Base-by-base conservation (phyloP, 257 asterid genomes). In the Ilex asprella region DNA sequence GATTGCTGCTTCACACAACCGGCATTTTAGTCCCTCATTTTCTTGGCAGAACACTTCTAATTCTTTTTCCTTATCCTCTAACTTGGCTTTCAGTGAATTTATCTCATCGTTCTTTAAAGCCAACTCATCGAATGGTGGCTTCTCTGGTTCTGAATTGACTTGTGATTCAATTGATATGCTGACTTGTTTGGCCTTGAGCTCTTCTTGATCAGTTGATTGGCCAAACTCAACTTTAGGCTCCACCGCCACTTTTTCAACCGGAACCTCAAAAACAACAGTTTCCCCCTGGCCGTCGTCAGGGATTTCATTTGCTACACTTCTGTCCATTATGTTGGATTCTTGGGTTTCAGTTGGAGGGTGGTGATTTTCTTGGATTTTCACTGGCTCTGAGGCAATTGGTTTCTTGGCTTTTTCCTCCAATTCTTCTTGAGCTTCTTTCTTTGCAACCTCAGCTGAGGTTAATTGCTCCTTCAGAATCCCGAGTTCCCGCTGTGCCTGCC, bases 241-340 rank as follows among this genome's bases (percentile, higher is more conserved):
- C 63, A 74, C 57, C 0, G 75, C 46, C 53, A 47, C 60, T 70
- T 79, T 76, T 78, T 73, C 82, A n/a, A 80, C 10, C 1, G 83
- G 89, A 61, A 86, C 89, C 73, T 86, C 95, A 27, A 81, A 89
- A 65, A 89, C 95, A 55, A 86, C 97, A 1, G 92, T 86, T 75
- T 78, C 94, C 62, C 67, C 69, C 67, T 76, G 75, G 64, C 73
- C 64, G 46, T 81, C 85, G 50, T 83, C 82, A 11, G 80, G 44
- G 3, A 67, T 57, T 72, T 74, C 82, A 56, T 10, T 56, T 27
- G 14, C 54, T 3, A 32, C 50, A 13, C 35, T 9, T 16, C 52
- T 27, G 10, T 62, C 79, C 39, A 67, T 35, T 39, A 68, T 65
- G 50, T 46, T 72, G 29, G 56, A 13, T 52, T 67, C 75, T 62